Evolutionary conservation across 768 basidiomycete species (phyloP), one percentile per base, ranked within the genome.

Genomic region (Sporobolomyces phaffii): DNA sequence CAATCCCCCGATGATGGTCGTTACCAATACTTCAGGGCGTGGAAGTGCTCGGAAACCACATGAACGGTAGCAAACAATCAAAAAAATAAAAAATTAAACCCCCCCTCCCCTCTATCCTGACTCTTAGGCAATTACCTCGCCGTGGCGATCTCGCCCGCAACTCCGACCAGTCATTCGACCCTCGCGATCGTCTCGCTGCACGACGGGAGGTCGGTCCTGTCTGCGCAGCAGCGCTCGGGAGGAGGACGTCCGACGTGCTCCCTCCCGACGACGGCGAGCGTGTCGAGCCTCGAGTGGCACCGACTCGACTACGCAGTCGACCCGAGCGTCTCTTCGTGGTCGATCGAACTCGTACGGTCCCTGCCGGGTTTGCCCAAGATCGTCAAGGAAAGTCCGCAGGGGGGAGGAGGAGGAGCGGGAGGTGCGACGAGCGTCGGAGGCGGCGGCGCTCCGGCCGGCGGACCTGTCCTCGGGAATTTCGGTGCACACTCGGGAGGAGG

Each of bases 101-200:
- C n/a, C n/a, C n/a, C n/a, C n/a, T n/a, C n/a, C n/a, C n/a, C n/a
- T n/a, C n/a, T n/a, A n/a, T n/a, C n/a, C n/a, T n/a, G n/a, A n/a
- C n/a, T n/a, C n/a, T n/a, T n/a, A 50, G 50, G 38, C 11, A 44
- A 22, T 14, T 51, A 29, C 41, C 18, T 51, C 28, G 40, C 48
- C 29, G 49, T 52, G 7, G 60, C 60, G 17, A 58, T 58, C 22
- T 45, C 43, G 6, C 56, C 56, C 10, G 13, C 61, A 6, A 47
- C 60, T 18, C 1, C 49, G 4, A 22, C 68, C 3, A 15, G n/a
- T 22, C 4, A 29, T n/a, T 52, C 59, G 15, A 31, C 33, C 41
- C 53, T 71, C 31, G 34, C 40, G 29, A 60, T 71, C 59, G 38
- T 71, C 47, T 62, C 65, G 18, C 31, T 71, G 10, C 64, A 71